Conservation (phyloP, 2,329 filamentous ascomycete genomes). For the Stagonosporopsis rhizophila region DNA sequence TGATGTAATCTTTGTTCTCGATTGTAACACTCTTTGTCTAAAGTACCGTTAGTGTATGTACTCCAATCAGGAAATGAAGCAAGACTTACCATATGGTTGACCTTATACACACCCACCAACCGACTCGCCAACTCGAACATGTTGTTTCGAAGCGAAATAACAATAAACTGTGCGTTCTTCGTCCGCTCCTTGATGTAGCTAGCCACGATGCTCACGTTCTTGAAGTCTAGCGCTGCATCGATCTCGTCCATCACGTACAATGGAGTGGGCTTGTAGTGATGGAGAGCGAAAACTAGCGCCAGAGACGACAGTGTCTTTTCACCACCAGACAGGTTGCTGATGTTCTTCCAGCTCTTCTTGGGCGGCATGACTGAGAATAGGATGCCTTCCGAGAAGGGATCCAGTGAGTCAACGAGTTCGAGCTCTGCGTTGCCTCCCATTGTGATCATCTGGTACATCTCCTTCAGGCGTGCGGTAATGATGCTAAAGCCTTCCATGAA, state of each 20-base stretch:
- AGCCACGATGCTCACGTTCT: constrained; percentile 97
- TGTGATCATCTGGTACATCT: constrained; percentile 99
- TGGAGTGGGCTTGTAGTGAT: constrained; percentile 97
- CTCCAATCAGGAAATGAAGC: background rate
- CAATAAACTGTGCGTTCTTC: constrained; percentile 99
- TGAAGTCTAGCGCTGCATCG: constrained; percentile 95
- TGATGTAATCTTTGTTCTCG: constrained; percentile 58
- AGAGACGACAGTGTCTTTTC: constrained; percentile 96
- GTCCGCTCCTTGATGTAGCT: constrained; percentile 99
- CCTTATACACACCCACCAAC: constrained; percentile 97
- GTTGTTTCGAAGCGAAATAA: constrained; percentile 97
- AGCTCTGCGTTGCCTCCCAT: constrained; percentile 99
- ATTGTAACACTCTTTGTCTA: constrained; percentile 62
- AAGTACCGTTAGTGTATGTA: constrained; percentile 23
- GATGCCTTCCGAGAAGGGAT: constrained; percentile 97
- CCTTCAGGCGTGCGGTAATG: constrained; percentile 93
- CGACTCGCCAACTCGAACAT: constrained; percentile 99
- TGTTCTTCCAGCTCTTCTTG: constrained; percentile 99
- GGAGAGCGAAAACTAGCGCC: constrained; percentile 95
- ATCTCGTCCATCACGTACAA: constrained; percentile 99
- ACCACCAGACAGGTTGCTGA: constrained; percentile 91
- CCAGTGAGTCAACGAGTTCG: constrained; percentile 92
- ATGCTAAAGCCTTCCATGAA: constrained; percentile 98
- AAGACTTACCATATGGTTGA: constrained; percentile 83
- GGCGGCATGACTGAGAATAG: constrained; percentile 98